These are phyloP conservation scores for Exidia glandulosa DNA, from an alignment of 768 basidiomycete genomes.

Conservation along the genomic window DNA sequence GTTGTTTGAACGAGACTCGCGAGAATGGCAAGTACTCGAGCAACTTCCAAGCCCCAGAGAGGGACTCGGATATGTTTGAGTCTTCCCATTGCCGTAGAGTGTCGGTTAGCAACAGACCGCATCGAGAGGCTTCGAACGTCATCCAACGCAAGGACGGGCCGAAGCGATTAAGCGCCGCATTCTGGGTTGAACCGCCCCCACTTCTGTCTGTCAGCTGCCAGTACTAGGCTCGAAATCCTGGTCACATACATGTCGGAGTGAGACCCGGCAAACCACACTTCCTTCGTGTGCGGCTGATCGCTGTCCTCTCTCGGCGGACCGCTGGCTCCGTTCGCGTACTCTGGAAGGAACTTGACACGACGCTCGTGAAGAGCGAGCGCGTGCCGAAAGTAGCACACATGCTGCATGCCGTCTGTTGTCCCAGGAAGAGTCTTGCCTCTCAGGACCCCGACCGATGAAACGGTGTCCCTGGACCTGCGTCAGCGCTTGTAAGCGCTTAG, in stretches of 20 bases:
- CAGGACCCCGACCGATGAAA: constrained; percentile 30
- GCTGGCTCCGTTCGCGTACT: constrained; percentile 25
- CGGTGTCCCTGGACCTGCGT: background rate
- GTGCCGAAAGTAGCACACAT: constrained; percentile 34
- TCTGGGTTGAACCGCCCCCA: constrained; percentile 12
- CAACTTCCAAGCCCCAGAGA: background rate
- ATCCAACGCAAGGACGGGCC: constrained; percentile 21
- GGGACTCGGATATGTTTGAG: background rate
- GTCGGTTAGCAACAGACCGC: constrained; percentile 15
- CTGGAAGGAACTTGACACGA: constrained; percentile 37
- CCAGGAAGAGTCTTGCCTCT: constrained; percentile 21
- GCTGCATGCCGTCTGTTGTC: constrained; percentile 17
- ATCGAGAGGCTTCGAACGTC: constrained; percentile 18
- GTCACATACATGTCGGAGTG: constrained; percentile 29
- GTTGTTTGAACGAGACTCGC: background rate
- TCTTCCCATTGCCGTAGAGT: background rate
- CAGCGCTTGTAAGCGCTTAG: constrained; percentile 1
- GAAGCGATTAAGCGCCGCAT: constrained; percentile 4
- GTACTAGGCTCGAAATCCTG: background rate
- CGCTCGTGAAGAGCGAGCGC: constrained; percentile 37
- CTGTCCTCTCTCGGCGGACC: constrained; percentile 7
- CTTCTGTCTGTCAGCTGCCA: background rate
- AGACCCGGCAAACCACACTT: constrained; percentile 33
- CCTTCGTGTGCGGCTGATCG: constrained; percentile 18
- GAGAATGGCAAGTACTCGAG: constrained; percentile 2